Evolutionary conservation across 2,329 filamentous ascomycete species (phyloP), one percentile per base, ranked within the genome.

Genomic region (Clarireedia monteithiana): DNA sequence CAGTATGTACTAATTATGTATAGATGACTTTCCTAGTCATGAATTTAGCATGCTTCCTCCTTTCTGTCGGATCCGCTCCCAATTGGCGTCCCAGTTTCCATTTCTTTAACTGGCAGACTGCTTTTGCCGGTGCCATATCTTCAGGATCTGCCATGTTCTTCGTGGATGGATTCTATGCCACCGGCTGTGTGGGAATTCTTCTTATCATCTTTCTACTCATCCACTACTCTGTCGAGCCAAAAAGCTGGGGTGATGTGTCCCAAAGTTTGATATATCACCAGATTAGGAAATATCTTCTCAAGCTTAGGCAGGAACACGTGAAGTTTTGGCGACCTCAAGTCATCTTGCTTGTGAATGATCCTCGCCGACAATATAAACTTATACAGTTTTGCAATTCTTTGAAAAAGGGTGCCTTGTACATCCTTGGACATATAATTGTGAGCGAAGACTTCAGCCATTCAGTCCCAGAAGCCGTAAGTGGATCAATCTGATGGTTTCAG

Each of bases 281-380:
- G 73, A 89, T 95, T 14, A 81, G 90, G 58, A 95, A 95, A 65
- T 95, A 95, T 66, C 73, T 95, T 30, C 75, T 95, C 30, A 83
- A 89, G n/a, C 74, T 95, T 30, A 85, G 83, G 50, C 89, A 89
- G 38, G 90, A 95, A 64, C 90, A 95, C 67, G 91, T 95, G 70
- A 95, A 95, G 66, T 95, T 95, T 68, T 95, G 91, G 90, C 80
- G 90, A 51, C 90, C 90, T 0, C 90, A 95, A 62, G 91, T 95
- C 45, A 80, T 95, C 48, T 77, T 95, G 0, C 81, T 95, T 53
- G 83, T 94, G 61, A 94, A 92, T 67, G 83, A 94, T 64, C 87
- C 89, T 4, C 80, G 90, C n/a, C 80, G 80, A 5, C 88, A 94
- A 67, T 90, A 88, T 53, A 85, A 88, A 44, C 78, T 95, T 42